Percentiles rank a stretch among this genome's conserved stretches.
Evolutionary conservation across 805 yeast species (phyloP).

Genomic region (Candida jianshihensis): DNA sequence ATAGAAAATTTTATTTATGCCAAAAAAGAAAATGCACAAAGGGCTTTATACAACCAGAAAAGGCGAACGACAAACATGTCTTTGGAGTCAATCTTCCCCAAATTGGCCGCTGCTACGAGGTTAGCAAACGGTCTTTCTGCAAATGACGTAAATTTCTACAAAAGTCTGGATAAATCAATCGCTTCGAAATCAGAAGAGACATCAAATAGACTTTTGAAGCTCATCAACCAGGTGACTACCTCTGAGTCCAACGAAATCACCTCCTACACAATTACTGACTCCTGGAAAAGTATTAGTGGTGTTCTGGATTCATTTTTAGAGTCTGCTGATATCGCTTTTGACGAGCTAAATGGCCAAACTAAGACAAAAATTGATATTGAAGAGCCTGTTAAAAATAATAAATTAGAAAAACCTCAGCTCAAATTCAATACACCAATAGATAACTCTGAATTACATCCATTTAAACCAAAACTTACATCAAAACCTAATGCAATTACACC

Average conservation of each 20-base stretch:
- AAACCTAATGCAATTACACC: constrained; percentile 69
- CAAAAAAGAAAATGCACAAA: no score
- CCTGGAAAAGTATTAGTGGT: constrained; percentile 60
- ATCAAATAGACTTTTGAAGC: constrained; percentile 34
- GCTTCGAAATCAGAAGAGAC: constrained; percentile 32
- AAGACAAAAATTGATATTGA: constrained; percentile 4
- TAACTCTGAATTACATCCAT: constrained; percentile 64
- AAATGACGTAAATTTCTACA: constrained; percentile 74
- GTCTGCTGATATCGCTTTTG: constrained; percentile 64
- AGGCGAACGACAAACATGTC: background rate
- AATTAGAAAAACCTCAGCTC: constrained; percentile 62
- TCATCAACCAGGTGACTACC: constrained; percentile 39
- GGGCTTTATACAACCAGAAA: no score
- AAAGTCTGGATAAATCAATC: constrained; percentile 48
- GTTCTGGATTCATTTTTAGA: constrained; percentile 69
- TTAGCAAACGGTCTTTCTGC: constrained; percentile 65
- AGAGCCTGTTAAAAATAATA: constrained; percentile 9
- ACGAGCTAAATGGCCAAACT: constrained; percentile 23
- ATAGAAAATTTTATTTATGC: no score
- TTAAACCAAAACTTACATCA: constrained; percentile 59
- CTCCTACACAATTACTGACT: constrained; percentile 38
- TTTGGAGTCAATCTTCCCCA: constrained; percentile 26
- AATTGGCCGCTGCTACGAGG: constrained; percentile 52
- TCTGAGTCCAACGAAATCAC: constrained; percentile 19
- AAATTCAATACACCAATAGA: constrained; percentile 53